phyloP scores from a whole-genome alignment of 2,329 filamentous ascomycete species.

The Aspergillus spinulosporus region DNA sequence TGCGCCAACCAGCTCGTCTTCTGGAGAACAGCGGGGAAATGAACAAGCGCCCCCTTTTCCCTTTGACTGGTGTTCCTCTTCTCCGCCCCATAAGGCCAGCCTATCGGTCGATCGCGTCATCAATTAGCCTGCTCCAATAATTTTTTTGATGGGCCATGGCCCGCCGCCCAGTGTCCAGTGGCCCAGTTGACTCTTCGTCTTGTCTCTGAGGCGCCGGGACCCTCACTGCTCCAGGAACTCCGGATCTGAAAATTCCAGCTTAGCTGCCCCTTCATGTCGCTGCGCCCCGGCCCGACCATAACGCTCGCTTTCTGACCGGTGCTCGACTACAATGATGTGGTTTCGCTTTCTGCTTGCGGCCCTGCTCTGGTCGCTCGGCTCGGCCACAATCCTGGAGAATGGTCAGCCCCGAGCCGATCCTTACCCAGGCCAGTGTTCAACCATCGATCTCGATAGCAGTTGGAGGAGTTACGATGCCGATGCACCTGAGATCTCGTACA shows the following conservation, averaged over 20 bases:
- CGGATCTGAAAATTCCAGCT: background rate
- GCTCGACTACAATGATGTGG: constrained; percentile 7
- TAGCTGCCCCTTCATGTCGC: background rate
- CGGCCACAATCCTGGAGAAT: constrained; percentile 47
- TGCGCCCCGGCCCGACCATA: background rate
- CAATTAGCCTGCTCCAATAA: constrained; percentile 2
- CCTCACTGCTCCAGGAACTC: background rate
- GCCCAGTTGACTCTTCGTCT: background rate
- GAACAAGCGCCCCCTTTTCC: constrained; percentile 3
- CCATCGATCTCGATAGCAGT: constrained; percentile 32
- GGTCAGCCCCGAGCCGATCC: constrained; percentile 41
- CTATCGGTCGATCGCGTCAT: constrained; percentile 11
- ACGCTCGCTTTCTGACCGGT: background rate
- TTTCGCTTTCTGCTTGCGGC: constrained; percentile 3
- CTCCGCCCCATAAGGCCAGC: constrained; percentile 3
- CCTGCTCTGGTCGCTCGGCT: constrained; percentile 19
- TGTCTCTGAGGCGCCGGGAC: background rate
- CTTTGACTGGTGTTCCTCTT: background rate
- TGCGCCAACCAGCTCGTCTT: background rate
- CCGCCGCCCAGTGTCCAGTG: background rate
- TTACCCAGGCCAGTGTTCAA: constrained; percentile 40
- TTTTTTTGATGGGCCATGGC: too few relatives aligned
- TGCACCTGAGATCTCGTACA: constrained; percentile 59
- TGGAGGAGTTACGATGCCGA: constrained; percentile 55
- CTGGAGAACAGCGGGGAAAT: background rate